Conservation (phyloP, 352 stramenopile genomes). For the Lagenidium sp. region DNA sequence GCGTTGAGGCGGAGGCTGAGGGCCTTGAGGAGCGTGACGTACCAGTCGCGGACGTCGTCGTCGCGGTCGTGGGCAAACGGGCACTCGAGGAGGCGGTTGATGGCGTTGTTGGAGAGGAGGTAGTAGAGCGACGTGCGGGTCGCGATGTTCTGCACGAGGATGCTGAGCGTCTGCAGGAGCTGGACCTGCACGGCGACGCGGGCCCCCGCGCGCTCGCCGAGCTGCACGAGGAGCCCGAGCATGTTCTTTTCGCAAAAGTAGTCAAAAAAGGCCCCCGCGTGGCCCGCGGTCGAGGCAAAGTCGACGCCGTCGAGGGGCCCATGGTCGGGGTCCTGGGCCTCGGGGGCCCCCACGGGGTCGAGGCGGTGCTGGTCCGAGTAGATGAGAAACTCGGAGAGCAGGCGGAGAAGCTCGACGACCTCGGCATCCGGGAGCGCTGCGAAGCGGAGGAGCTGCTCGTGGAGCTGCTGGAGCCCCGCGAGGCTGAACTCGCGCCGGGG, state of each 20-base stretch:
- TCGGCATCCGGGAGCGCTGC: constrained; percentile 48
- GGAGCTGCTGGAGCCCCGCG: constrained; percentile 62
- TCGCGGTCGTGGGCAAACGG: constrained; percentile 50
- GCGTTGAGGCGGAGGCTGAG: constrained; percentile 78
- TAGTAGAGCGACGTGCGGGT: constrained; percentile 91
- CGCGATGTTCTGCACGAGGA: constrained; percentile 87
- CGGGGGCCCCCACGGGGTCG: constrained; percentile 9
- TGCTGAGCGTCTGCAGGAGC: constrained; percentile 89
- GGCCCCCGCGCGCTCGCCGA: constrained; percentile 46
- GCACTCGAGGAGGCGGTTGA: constrained; percentile 90
- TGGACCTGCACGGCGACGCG: constrained; percentile 83
- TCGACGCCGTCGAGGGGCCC: no score
- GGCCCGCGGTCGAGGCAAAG: constrained; percentile 10
- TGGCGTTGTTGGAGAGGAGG: constrained; percentile 92
- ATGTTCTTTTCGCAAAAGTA: constrained; percentile 98
- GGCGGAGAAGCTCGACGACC: constrained; percentile 75
- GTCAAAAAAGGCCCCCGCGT: constrained; percentile 84
- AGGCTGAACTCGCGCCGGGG: constrained; percentile 45
- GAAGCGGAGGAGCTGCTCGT: constrained; percentile 56
- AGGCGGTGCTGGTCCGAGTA: constrained; percentile 79
- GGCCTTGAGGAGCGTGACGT: constrained; percentile 84
- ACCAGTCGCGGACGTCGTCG: constrained; percentile 87
- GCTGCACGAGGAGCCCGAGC: constrained; percentile 83
- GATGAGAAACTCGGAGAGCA: constrained; percentile 82
- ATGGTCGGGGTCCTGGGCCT: no score